A percentile compares a stretch with the other conserved stretches of the same genome.
phyloP scores from a whole-genome alignment of 2,329 filamentous ascomycete species.

The Pseudohalonectria lignicola region DNA sequence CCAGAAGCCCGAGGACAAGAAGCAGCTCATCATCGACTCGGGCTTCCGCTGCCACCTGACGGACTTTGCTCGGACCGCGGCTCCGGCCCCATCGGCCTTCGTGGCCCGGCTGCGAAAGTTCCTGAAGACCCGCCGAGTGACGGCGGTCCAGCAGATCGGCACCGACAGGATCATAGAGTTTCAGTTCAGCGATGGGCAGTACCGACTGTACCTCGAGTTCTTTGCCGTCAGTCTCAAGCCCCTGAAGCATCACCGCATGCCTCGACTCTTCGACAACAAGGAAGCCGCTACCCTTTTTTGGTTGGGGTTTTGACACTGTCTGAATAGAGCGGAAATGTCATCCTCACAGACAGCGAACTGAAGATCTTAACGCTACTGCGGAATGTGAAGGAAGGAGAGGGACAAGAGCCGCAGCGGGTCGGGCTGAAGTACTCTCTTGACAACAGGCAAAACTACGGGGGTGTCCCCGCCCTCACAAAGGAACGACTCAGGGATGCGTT shows the following conservation, averaged over 20 bases:
- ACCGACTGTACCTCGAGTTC: constrained; percentile 84
- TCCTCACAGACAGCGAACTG: constrained; percentile 75
- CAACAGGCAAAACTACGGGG: constrained; percentile 72
- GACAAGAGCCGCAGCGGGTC: constrained; percentile 71
- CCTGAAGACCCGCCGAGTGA: constrained; percentile 77
- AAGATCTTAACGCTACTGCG: constrained; percentile 75
- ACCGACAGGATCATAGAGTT: constrained; percentile 91
- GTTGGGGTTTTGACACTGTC: too few species aligned
- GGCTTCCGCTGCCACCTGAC: constrained; percentile 95
- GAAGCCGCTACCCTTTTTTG: too few species aligned
- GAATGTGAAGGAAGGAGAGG: constrained; percentile 67
- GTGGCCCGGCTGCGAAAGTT: constrained; percentile 77
- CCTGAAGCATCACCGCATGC: too few species aligned
- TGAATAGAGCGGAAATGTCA: constrained; percentile 76
- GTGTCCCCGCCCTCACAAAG: constrained; percentile 62
- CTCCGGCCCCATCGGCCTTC: constrained; percentile 68
- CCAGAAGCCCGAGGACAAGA: constrained; percentile 76
- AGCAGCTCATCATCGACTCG: constrained; percentile 86
- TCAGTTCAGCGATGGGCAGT: constrained; percentile 83
- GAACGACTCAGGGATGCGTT: constrained; percentile 63
- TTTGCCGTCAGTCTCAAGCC: constrained; percentile 48
- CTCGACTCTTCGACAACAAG: too few species aligned
- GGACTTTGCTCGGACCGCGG: constrained; percentile 77
- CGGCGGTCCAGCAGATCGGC: constrained; percentile 71
- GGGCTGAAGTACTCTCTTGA: constrained; percentile 72